A percentile compares a stretch with the other conserved stretches of the same genome.
These are phyloP conservation scores for Leonotis leonurus DNA, from an alignment of 257 asterid species.

Conservation along the genomic window DNA sequence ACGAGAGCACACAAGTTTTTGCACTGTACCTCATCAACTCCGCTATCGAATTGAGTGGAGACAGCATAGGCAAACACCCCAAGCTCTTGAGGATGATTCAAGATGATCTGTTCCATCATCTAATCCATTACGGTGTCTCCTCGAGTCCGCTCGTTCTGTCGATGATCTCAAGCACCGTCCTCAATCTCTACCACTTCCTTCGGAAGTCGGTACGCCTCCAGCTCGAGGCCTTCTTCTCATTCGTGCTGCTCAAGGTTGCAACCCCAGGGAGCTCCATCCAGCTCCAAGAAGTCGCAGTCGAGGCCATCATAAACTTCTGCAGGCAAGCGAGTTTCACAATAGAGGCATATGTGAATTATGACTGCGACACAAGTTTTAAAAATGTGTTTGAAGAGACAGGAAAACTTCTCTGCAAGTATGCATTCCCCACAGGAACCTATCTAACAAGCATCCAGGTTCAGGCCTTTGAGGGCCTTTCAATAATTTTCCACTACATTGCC, in stretches of 20 bases:
- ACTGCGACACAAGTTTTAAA: constrained; percentile 65
- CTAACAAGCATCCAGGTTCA: constrained; percentile 66
- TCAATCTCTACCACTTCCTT: constrained; percentile 76
- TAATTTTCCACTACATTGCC: constrained; percentile 72
- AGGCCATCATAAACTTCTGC: constrained; percentile 78
- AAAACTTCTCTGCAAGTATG: constrained; percentile 70
- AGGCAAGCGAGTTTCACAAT: constrained; percentile 65
- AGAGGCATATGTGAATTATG: constrained; percentile 75
- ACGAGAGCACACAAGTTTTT: constrained; percentile 68
- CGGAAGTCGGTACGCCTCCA: constrained; percentile 79
- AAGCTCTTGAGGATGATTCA: constrained; percentile 88
- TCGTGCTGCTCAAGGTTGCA: constrained; percentile 54
- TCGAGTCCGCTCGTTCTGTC: constrained; percentile 76
- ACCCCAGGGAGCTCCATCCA: constrained; percentile 36
- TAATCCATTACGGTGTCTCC: constrained; percentile 65
- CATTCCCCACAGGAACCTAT: constrained; percentile 57
- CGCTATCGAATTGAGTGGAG: constrained; percentile 79
- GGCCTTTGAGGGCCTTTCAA: constrained; percentile 74
- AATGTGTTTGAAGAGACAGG: constrained; percentile 80
- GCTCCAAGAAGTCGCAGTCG: constrained; percentile 80
- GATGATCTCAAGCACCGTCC: constrained; percentile 82
- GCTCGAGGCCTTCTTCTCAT: constrained; percentile 73
- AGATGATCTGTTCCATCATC: constrained; percentile 81
- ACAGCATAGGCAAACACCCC: constrained; percentile 81
- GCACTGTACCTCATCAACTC: constrained; percentile 69